Percentiles rank a stretch among this genome's conserved stretches.
Evolutionary conservation across 1,139 yeast species (phyloP).

Genomic region (Geotrichum aggregatum): DNA sequence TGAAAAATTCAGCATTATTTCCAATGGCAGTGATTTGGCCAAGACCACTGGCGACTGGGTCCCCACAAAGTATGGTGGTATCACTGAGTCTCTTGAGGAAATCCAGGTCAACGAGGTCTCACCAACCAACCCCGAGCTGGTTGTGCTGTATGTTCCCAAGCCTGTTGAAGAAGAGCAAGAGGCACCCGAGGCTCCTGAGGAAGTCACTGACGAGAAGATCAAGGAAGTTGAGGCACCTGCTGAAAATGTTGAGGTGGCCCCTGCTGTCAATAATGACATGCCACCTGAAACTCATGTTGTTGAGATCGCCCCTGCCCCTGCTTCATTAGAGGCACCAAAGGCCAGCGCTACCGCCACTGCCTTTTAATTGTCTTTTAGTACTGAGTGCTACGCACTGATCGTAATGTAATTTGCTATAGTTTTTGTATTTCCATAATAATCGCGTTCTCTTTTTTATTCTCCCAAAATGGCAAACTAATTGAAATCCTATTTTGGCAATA

Average conservation of each 20-base stretch:
- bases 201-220: background rate
- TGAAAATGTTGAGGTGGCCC: background rate
- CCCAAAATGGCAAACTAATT: background rate
- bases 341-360: background rate
- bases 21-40: constrained; percentile 54
- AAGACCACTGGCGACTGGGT: constrained; percentile 49
- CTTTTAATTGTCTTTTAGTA: too few relatives aligned
- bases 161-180: constrained; percentile 1
- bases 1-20: constrained; percentile 65
- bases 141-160: constrained; percentile 11
- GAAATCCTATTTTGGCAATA: background rate
- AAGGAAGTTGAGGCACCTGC: background rate
- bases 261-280: background rate
- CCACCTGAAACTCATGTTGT: constrained; percentile 8
- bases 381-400: too few relatives aligned
- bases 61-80: constrained; percentile 62
- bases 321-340: background rate
- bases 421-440: background rate
- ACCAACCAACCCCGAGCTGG: constrained; percentile 26
- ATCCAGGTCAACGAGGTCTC: constrained; percentile 35
- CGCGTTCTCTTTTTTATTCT: background rate
- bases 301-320: background rate
- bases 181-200: background rate
- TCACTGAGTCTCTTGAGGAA: constrained; percentile 36
- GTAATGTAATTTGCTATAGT: background rate